These are phyloP conservation scores for Pythium guiyangense DNA, from an alignment of 352 stramenopile genomes.

Conservation along the genomic window DNA sequence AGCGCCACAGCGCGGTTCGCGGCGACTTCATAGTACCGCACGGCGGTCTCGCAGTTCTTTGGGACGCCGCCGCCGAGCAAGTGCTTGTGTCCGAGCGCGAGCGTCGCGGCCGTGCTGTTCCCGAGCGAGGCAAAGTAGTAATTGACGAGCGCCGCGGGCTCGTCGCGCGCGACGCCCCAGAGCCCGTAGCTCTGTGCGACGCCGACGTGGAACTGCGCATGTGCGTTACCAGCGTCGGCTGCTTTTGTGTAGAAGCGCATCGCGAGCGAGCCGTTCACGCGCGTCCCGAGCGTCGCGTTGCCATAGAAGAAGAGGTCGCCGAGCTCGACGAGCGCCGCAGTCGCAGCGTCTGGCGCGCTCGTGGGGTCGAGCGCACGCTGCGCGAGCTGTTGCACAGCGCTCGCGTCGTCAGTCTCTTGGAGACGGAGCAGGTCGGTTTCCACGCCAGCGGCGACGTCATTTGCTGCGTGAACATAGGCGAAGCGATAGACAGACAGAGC, in stretches of 20 bases:
- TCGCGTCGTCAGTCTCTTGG: background rate
- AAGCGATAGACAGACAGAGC: no score
- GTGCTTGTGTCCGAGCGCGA: conserved; percentile 82
- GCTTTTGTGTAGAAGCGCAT: conserved; percentile 64
- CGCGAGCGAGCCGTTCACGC: conserved; percentile 67
- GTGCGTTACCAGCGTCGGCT: conserved; percentile 44
- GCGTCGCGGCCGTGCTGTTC: conserved; percentile 50
- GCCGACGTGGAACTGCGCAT: conserved; percentile 83
- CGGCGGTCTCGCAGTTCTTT: conserved; percentile 77
- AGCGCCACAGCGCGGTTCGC: conserved; percentile 73
- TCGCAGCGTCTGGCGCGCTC: conserved; percentile 20
- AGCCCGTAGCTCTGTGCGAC: conserved; percentile 81
- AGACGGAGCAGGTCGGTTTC: background rate
- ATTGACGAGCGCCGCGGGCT: conserved; percentile 60
- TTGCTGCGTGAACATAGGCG: background rate
- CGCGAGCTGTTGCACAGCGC: conserved; percentile 30
- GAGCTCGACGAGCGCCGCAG: conserved; percentile 59
- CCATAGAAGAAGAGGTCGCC: conserved; percentile 79
- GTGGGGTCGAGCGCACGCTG: conserved; percentile 32
- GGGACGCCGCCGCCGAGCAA: conserved; percentile 65
- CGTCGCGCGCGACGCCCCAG: conserved; percentile 63
- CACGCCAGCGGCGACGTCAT: background rate
- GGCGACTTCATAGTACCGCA: conserved; percentile 87
- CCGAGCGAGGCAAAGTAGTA: conserved; percentile 85
- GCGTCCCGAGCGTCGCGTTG: conserved; percentile 51